Evolutionary conservation across 805 yeast species (phyloP).

Genomic region (Saturnispora ahearnii): DNA sequence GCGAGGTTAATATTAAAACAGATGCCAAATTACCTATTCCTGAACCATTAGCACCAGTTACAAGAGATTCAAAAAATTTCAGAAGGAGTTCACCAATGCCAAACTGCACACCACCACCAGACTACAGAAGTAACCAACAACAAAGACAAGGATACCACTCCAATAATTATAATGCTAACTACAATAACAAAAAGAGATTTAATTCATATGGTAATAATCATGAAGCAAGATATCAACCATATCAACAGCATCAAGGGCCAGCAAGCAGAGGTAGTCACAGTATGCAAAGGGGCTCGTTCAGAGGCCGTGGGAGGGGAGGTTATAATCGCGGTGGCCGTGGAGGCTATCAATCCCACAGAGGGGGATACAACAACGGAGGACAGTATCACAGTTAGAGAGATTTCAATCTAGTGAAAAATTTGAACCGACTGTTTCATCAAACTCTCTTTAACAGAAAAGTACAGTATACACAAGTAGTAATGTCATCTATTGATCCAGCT

Average conservation of each 20-base stretch:
- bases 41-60: not conserved
- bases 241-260: not conserved
- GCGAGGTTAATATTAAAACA: not conserved
- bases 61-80: not conserved
- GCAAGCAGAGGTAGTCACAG: not conserved
- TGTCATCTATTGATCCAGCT: conserved; percentile 19
- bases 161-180: not conserved
- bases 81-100: not conserved
- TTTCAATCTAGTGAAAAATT: not conserved
- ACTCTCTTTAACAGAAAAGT: not conserved
- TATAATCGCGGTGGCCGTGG: not conserved
- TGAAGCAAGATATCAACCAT: conserved; percentile 1
- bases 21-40: not conserved
- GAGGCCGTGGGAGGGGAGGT: conserved; percentile 3
- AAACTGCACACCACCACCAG: not conserved
- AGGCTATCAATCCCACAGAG: not conserved
- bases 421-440: not conserved
- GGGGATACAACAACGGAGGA: conserved; percentile 1
- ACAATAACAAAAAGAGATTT: not conserved
- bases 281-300: not conserved
- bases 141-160: not conserved
- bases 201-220: not conserved
- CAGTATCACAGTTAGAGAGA: not conserved
- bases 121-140: not conserved
- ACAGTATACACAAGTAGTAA: not conserved